Evolutionary conservation across 441 rosid species (phyloP).

Genomic region (Manihot esculenta): DNA sequence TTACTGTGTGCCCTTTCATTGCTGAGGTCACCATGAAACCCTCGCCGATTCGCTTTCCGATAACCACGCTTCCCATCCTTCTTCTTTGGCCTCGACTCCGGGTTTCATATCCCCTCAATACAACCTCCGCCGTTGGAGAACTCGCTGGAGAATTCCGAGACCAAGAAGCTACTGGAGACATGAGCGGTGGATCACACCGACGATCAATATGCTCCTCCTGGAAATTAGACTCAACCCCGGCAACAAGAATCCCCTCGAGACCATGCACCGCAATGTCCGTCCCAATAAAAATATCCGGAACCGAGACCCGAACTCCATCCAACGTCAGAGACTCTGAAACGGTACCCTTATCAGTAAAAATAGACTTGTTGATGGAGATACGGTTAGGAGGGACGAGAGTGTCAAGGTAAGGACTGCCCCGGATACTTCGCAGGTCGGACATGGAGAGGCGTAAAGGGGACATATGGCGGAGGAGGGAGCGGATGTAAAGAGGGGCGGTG

Average conservation of each 20-base stretch:
- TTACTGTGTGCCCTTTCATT: background rate
- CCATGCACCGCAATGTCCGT: conserved; percentile 40
- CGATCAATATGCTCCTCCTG: background rate
- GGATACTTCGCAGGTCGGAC: conserved; percentile 26
- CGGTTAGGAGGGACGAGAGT: conserved; percentile 33
- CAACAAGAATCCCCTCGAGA: conserved; percentile 35
- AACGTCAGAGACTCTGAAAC: conserved; percentile 19
- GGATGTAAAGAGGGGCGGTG: conserved; percentile 27
- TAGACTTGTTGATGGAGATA: conserved; percentile 19
- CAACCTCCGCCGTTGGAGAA: no score
- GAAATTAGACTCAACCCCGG: background rate
- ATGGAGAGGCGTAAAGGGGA: conserved; percentile 30
- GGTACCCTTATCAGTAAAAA: conserved; percentile 17
- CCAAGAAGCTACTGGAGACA: background rate
- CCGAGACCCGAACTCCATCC: conserved; percentile 29
- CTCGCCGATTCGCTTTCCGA: background rate
- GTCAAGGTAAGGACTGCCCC: conserved; percentile 17
- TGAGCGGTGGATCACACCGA: background rate
- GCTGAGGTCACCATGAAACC: background rate
- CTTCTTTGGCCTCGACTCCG: no score
- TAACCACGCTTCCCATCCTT: background rate
- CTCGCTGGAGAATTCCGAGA: no score
- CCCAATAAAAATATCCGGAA: conserved; percentile 38
- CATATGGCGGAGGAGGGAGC: conserved; percentile 37
- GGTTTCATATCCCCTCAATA: no score